phyloP scores from a whole-genome alignment of 2,329 filamentous ascomycete species.

The Nigrograna mackinnonii region DNA sequence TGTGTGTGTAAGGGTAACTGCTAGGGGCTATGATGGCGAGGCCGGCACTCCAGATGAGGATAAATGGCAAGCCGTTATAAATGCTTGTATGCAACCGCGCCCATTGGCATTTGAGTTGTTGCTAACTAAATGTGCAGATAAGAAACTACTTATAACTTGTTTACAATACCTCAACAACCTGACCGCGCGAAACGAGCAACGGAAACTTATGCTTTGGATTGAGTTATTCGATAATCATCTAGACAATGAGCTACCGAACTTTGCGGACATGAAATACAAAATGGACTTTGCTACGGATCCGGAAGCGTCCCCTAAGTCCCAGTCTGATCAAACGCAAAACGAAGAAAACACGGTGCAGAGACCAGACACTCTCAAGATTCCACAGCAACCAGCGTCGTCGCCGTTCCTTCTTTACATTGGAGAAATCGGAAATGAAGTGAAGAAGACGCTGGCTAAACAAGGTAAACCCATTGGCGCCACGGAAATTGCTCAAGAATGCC shows the following conservation, averaged over 20 bases:
- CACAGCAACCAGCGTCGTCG: constrained; percentile 42
- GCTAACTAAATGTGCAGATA: constrained; percentile 43
- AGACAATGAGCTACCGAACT: constrained; percentile 42
- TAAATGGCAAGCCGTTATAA: constrained; percentile 68
- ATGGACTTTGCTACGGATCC: constrained; percentile 28
- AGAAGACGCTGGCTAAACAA: constrained; percentile 37
- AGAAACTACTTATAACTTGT: constrained; percentile 66
- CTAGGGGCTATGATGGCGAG: constrained; percentile 67
- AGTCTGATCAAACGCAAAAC: no score
- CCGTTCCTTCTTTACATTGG: constrained; percentile 46
- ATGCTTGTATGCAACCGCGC: constrained; percentile 48
- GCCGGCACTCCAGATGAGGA: constrained; percentile 64
- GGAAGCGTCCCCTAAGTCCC: constrained; percentile 12
- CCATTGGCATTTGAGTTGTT: no score
- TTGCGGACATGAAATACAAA: constrained; percentile 40
- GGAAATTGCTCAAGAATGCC: constrained; percentile 46
- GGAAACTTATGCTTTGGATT: constrained; percentile 68
- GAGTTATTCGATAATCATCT: constrained; percentile 64
- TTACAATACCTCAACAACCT: constrained; percentile 70
- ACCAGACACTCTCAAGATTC: constrained; percentile 35
- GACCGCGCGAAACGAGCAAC: constrained; percentile 66
- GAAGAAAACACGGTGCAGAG: constrained; percentile 20
- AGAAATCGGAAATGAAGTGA: constrained; percentile 42
- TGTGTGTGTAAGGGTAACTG: constrained; percentile 66
- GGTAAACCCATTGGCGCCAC: constrained; percentile 43